These are phyloP conservation scores for Gnomoniopsis sp. DNA, from an alignment of 2,329 filamentous ascomycete genomes.

Conservation along the genomic window DNA sequence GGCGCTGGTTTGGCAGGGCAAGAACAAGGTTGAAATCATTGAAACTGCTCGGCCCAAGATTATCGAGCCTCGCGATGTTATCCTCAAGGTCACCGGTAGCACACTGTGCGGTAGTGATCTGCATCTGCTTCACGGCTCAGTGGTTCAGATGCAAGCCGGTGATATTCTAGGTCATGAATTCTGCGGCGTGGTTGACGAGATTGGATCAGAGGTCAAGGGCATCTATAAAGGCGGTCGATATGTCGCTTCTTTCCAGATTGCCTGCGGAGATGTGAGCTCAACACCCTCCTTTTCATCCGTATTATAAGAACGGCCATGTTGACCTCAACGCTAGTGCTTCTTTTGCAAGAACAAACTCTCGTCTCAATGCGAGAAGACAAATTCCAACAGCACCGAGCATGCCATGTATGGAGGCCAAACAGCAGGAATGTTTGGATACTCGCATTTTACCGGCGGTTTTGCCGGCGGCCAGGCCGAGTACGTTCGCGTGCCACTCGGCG, in stretches of 20 bases:
- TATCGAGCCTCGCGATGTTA: conserved; percentile 71
- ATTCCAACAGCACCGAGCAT: conserved; percentile 66
- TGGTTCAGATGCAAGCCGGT: conserved; percentile 59
- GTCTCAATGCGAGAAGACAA: conserved; percentile 78
- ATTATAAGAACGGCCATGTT: background rate
- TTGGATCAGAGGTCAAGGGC: conserved; percentile 52
- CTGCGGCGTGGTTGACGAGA: conserved; percentile 50
- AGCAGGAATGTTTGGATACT: conserved; percentile 70
- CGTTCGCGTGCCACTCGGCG: conserved; percentile 74
- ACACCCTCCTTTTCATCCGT: background rate
- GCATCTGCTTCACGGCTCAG: conserved; percentile 52
- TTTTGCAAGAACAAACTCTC: conserved; percentile 77
- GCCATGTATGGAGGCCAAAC: conserved; percentile 78
- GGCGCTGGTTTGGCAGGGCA: conserved; percentile 78
- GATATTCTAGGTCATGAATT: conserved; percentile 67
- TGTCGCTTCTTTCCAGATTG: conserved; percentile 84
- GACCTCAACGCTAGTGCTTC: conserved; percentile 50
- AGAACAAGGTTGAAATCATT: conserved; percentile 70
- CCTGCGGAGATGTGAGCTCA: conserved; percentile 46
- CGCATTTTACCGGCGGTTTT: conserved; percentile 80
- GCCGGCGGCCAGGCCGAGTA: conserved; percentile 87
- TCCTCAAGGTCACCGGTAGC: conserved; percentile 70
- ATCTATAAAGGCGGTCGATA: conserved; percentile 64
- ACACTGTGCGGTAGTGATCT: conserved; percentile 59
- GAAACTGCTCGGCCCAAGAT: conserved; percentile 69